Percentiles rank a stretch among this genome's conserved stretches.
Conservation (phyloP, 192 early-diverging fungal genomes). For the Coemansia sp. region DNA sequence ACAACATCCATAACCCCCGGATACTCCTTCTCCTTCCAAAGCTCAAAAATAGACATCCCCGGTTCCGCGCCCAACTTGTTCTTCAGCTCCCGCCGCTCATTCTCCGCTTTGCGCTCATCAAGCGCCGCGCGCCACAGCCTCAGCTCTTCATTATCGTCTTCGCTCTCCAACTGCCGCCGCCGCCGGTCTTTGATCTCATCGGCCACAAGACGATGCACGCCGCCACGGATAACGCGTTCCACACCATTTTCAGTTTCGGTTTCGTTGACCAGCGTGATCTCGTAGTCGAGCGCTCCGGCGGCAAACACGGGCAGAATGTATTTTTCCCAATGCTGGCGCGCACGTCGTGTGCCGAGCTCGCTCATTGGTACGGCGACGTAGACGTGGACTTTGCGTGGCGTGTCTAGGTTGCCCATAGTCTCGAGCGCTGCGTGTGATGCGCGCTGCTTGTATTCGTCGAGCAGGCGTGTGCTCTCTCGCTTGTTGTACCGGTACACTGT, state of each 20-base stretch:
- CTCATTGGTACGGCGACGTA: conserved; percentile 49
- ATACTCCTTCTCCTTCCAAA: conserved; percentile 49
- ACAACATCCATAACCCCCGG: conserved; percentile 50
- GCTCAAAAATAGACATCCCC: conserved; percentile 23
- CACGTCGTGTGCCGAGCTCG: conserved; percentile 51
- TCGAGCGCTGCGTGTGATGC: conserved; percentile 34
- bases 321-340: conserved; percentile 48
- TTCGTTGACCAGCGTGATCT: conserved; percentile 52
- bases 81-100: conserved; percentile 27
- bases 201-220: conserved; percentile 32
- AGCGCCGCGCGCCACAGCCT: conserved; percentile 40
- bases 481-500: conserved; percentile 52
- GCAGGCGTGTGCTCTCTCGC: conserved; percentile 31
- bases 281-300: conserved; percentile 53
- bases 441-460: conserved; percentile 40
- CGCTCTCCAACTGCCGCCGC: conserved; percentile 34
- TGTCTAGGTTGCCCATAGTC: conserved; percentile 39
- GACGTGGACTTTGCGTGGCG: conserved; percentile 45
- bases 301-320: conserved; percentile 55
- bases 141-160: conserved; percentile 39
- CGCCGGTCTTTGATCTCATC: conserved; percentile 51
- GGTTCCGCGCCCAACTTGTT: conserved; percentile 23
- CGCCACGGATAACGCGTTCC: conserved; percentile 43
- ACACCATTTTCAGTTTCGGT: conserved; percentile 22
- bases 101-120: conserved; percentile 38